Percentiles rank a stretch among this genome's conserved stretches.
phyloP scores from a whole-genome alignment of 1,284 basidiomycete species.

The Sanguinoderma infundibulare region DNA sequence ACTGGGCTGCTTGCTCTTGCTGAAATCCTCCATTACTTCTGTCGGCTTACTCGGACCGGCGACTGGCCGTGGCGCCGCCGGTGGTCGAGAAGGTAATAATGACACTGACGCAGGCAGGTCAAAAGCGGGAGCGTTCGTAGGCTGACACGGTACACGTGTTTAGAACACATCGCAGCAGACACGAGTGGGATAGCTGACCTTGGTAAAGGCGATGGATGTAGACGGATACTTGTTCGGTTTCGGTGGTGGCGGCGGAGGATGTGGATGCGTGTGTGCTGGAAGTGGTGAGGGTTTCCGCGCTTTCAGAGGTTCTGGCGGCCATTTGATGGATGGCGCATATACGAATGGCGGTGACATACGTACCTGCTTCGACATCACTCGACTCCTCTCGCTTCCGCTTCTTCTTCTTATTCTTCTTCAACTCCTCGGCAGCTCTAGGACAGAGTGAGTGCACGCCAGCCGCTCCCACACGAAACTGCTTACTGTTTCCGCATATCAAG shows the following conservation, averaged over 20 bases:
- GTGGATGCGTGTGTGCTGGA: conserved; percentile 36
- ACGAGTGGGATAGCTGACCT: conserved; percentile 44
- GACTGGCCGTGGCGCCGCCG: conserved; percentile 67
- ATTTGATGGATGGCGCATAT: not conserved
- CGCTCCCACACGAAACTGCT: conserved; percentile 23
- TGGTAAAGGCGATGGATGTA: conserved; percentile 48
- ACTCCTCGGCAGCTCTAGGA: conserved; percentile 46
- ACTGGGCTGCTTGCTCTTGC: conserved; percentile 74
- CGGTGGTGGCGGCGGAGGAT: conserved; percentile 43
- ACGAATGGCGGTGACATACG: not conserved
- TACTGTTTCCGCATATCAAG: conserved; percentile 49
- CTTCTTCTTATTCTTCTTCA: conserved; percentile 78
- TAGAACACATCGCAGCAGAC: not conserved
- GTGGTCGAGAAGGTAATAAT: conserved; percentile 69
- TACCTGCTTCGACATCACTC: conserved; percentile 71
- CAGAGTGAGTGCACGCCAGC: conserved; percentile 11
- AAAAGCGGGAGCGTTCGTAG: conserved; percentile 58
- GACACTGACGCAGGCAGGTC: conserved; percentile 50
- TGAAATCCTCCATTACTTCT: conserved; percentile 88
- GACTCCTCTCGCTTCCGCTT: conserved; percentile 83
- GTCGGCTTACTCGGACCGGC: conserved; percentile 81
- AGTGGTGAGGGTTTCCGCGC: conserved; percentile 62
- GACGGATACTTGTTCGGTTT: conserved; percentile 59
- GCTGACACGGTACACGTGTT: conserved; percentile 33
- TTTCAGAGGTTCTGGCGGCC: conserved; percentile 48